Evolutionary conservation across 768 basidiomycete genomes (phyloP).

Genomic region (Podaxis sp.): DNA sequence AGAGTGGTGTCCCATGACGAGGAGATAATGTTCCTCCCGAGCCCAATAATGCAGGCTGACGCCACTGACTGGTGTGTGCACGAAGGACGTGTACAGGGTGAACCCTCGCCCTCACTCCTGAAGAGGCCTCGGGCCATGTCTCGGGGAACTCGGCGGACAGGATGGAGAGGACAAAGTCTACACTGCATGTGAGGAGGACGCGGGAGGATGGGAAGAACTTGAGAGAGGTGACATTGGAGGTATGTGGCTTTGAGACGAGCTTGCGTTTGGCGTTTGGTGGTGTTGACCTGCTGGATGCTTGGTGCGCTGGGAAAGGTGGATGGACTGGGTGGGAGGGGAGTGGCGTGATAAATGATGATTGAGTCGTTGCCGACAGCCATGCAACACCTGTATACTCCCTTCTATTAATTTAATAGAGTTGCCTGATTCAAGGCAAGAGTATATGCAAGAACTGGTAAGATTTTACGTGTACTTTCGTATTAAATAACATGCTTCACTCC

Average conservation of each 20-base stretch:
- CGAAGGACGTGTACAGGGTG: constrained; percentile 58
- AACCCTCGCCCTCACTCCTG: constrained; percentile 31
- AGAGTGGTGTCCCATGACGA: constrained; percentile 68
- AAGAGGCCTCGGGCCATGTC: constrained; percentile 5
- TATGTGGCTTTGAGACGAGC: constrained; percentile 41
- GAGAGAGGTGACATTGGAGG: constrained; percentile 40
- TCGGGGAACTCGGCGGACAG: constrained; percentile 54
- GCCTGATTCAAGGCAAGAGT: no score
- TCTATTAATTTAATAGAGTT: no score
- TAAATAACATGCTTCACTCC: no score
- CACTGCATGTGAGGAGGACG: constrained; percentile 68
- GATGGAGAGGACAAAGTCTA: constrained; percentile 67
- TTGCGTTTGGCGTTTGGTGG: constrained; percentile 30
- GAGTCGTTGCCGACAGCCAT: no score
- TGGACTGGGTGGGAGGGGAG: constrained; percentile 22
- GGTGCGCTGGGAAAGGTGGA: constrained; percentile 3
- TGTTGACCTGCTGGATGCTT: constrained; percentile 23
- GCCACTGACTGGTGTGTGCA: constrained; percentile 71
- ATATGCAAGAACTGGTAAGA: no score
- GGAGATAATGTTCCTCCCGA: constrained; percentile 68
- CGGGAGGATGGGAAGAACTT: constrained; percentile 71
- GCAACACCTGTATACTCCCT: no score
- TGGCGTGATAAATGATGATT: constrained; percentile 47
- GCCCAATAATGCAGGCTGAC: constrained; percentile 58
- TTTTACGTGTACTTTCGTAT: no score